Conservation (phyloP, 192 early-diverging fungal species). For the Podochytrium sp. region DNA sequence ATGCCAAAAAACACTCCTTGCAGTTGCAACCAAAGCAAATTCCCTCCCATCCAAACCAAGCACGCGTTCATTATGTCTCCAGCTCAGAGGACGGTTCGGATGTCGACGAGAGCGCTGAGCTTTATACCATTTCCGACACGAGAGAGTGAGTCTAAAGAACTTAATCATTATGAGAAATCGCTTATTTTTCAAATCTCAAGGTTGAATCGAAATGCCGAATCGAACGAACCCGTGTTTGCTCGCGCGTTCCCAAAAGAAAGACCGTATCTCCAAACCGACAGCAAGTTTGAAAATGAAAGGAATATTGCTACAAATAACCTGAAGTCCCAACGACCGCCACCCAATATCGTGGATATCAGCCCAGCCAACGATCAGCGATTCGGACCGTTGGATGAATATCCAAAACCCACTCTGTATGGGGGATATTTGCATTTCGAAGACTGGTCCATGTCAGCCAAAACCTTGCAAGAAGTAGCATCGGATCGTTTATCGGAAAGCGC, state of each 20-base stretch:
- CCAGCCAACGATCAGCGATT: slow-evolving; percentile 7
- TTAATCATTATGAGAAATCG: not conserved
- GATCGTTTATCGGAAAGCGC: not conserved
- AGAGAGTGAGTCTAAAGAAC: not conserved
- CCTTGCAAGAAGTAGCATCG: not conserved
- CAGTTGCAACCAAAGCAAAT: no score
- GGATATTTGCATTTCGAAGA: not conserved
- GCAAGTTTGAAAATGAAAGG: not conserved
- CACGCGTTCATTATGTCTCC: no score
- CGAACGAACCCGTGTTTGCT: not conserved
- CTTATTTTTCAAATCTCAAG: not conserved
- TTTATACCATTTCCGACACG: not conserved
- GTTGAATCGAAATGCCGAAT: not conserved
- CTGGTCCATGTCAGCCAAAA: slow-evolving; percentile 1
- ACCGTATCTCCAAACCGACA: not conserved
- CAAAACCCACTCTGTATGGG: not conserved
- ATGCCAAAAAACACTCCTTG: no score
- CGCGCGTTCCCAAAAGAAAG: not conserved
- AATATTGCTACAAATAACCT: not conserved
- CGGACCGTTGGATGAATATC: slow-evolving; percentile 20
- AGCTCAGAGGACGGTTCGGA: not conserved
- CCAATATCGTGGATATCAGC: slow-evolving; percentile 5
- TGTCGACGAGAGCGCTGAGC: not conserved
- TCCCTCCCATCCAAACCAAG: no score
- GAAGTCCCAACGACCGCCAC: not conserved